Evolutionary conservation across 83 land plant species (phyloP).

Genomic region (Larix sibirica): DNA sequence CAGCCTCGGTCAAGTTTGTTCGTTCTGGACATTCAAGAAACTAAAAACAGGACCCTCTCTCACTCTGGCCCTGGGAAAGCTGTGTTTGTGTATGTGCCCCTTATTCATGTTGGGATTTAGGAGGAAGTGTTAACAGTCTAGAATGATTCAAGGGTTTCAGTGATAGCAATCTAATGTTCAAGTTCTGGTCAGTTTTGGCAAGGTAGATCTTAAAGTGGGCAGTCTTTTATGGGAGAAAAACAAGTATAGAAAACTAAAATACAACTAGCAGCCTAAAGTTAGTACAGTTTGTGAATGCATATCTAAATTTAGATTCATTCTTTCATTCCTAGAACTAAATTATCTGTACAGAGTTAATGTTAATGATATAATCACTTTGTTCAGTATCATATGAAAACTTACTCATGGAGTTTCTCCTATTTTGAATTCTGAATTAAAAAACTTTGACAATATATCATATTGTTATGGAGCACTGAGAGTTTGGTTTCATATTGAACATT

Average conservation of each 20-base stretch:
- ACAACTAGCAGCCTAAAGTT: conserved; percentile 8
- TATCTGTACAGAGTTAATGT: conserved; percentile 2
- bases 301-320: conserved; percentile 8
- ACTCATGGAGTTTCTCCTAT: background rate
- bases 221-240: background rate
- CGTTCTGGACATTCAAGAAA: conserved; percentile 8
- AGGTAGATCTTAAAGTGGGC: background rate
- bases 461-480: background rate
- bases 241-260: conserved; percentile 7
- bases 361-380: background rate
- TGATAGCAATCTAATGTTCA: conserved; percentile 10
- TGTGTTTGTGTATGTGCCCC: conserved; percentile 10
- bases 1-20: conserved; percentile 7
- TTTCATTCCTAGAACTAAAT: background rate
- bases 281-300: background rate
- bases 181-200: conserved; percentile 8
- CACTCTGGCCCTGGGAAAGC: conserved; percentile 8
- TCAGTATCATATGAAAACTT: background rate
- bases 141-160: conserved; percentile 10
- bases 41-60: conserved; percentile 7
- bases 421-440: background rate
- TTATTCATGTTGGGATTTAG: conserved; percentile 11
- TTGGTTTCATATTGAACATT: too few relatives aligned
- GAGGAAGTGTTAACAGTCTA: conserved; percentile 7
- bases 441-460: background rate